These are phyloP conservation scores for Microascus cirrosus DNA, from an alignment of 2,329 filamentous ascomycete genomes.

Conservation along the genomic window DNA sequence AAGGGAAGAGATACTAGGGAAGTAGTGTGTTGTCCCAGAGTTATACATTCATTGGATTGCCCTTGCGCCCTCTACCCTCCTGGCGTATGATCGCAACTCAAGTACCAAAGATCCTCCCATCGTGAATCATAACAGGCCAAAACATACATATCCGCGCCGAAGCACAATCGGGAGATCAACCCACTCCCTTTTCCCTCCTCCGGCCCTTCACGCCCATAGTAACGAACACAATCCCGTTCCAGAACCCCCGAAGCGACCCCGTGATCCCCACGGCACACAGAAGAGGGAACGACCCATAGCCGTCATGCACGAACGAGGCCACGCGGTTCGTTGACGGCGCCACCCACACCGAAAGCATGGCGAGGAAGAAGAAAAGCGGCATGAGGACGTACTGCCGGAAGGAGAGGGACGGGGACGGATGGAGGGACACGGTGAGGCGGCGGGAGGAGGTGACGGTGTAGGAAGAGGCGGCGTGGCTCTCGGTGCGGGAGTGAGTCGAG, in stretches of 20 bases:
- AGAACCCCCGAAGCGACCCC: constrained; percentile 1
- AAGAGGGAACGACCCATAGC: not conserved
- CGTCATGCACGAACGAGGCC: not conserved
- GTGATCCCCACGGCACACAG: not conserved
- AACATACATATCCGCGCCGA: no score
- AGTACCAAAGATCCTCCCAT: no score
- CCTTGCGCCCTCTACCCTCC: no score
- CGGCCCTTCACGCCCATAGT: constrained; percentile 1
- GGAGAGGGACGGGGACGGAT: not conserved
- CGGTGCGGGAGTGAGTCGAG: not conserved
- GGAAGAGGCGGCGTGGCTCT: not conserved
- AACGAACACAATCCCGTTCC: constrained; percentile 1
- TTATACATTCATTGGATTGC: no score
- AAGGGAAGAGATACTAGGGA: no score
- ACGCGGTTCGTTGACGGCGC: constrained; percentile 2
- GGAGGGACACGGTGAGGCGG: not conserved
- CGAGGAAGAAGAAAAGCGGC: constrained; percentile 3
- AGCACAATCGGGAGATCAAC: no score
- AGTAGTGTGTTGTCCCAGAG: no score
- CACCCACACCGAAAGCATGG: constrained; percentile 1
- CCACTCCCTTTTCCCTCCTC: not conserved
- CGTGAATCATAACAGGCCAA: no score
- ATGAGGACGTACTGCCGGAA: constrained; percentile 2
- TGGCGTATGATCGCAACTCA: no score
- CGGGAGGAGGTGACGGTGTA: not conserved